Base-by-base conservation (phyloP, 768 basidiomycete genomes). In the Antrodiella citrinella region DNA sequence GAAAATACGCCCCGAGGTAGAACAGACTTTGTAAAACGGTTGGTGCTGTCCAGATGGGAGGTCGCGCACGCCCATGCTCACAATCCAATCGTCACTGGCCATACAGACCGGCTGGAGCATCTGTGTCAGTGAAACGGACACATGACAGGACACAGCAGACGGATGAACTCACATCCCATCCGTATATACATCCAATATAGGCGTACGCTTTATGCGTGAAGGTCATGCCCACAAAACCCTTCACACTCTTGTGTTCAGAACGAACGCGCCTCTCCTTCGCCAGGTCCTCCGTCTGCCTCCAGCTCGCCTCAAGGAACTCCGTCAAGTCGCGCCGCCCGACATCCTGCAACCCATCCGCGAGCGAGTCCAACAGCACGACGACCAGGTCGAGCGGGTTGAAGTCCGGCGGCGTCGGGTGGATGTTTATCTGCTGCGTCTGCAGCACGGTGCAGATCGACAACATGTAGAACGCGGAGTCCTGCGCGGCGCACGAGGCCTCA, bases 11-110 rank as follows among this genome's bases (percentile, higher is more conserved):
- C 70, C 71, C 43, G 62, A 68, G 25, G 62, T 57, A 18, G 66
- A 57, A 39, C 72, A 51, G 26, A 68, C 58, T 24, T 64, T 60
- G 54, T 80, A 80, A 53, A 78, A 80, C 1, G 78, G 76, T 49
- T 80, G 78, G 41, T 71, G 53, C 20, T 69, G 61, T 18, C 77
- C 75, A 19, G 65, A 56, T 22, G 59, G 39, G 13, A 79, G 64
- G 9, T 55, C 51, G 51, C 72, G 65, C 1, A 78, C 66, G 20
- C 59, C 56, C 75, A 76, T 77, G 23, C 65, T 59, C 13, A 40
- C 45, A 10, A 74, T 74, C 76, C 75, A 78, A 21, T 56, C 63
- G 43, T 72, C 70, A 7, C 65, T 56, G 11, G 70, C 69, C 50
- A 57, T 63, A 54, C 77, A 80, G 7, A 43, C 49, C 2, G 59